Evolutionary conservation across 768 basidiomycete genomes (phyloP), one percentile per base, ranked within the genome.

Genomic region (Lentinula lateritia): DNA sequence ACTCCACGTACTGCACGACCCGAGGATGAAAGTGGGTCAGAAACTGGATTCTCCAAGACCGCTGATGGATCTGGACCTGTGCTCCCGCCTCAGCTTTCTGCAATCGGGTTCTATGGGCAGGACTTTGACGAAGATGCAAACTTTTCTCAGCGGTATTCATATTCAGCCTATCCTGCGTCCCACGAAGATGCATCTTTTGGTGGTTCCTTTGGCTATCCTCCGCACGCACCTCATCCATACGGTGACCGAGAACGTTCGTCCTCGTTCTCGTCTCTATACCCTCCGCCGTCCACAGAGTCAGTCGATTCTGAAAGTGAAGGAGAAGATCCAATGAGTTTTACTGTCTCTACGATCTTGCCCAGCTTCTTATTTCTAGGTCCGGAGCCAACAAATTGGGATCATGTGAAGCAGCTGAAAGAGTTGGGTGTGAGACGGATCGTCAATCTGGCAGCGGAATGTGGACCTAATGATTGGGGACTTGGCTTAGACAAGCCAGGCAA

Each of bases 401-500:
- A 98, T 67, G 89, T 93, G 16, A 77, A 83, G 20, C 86, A 89
- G 73, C 75, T 98, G 50, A 79, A 85, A 63, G 75, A 78, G 0
- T 74, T 94, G 16, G 95, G 94, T 0, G 89, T 98, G 61, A 89
- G 85, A 71, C 78, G 94, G 60, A 93, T 98, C 64, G 73, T 98
- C 62, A 98, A 98, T 69, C 87, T 97, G 50, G 95, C 95, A 16
- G 81, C 83, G 10, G 95, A 98, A 74, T 97, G 94, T 71, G 89
- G 94, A 64, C 80, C 64, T 38, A 84, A 94, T 65, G 87, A 93
- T 60, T 60, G 59, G 59, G 59, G 59, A 39, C 23, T 60, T 3
- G 38, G 35, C 8, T 42, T 60, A n/a, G 59, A 60, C 18, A 50
- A 41, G 41, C 39, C 34, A 7, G 50, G 38, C 16, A 20, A 23